phyloP scores from a whole-genome alignment of 345 rosid species.

The Eucalyptus erythrocorys region DNA sequence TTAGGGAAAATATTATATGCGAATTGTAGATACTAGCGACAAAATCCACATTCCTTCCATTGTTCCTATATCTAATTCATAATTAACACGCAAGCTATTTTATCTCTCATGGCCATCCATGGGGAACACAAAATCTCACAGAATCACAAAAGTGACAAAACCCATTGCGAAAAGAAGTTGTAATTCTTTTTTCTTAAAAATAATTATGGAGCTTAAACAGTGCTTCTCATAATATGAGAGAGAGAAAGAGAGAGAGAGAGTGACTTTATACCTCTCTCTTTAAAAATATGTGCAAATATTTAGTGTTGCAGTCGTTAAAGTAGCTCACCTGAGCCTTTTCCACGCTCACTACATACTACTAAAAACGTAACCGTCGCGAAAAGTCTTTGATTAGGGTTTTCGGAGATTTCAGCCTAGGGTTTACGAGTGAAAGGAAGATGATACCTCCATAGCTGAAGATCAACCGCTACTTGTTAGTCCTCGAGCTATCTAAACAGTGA shows the following conservation, averaged over 20 bases:
- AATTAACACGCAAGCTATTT: background rate
- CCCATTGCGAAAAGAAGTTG: conserved; percentile 3
- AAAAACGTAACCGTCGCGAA: background rate
- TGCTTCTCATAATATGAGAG: conserved; percentile 12
- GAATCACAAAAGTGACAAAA: conserved; percentile 31
- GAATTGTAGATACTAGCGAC: background rate
- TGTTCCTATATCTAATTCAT: background rate
- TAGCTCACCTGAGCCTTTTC: background rate
- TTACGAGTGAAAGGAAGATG: background rate
- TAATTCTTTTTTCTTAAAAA: background rate
- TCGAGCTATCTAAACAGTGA: background rate
- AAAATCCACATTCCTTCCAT: background rate
- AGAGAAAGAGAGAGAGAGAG: background rate
- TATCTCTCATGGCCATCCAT: conserved; percentile 2
- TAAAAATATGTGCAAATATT: background rate
- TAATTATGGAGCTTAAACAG: conserved; percentile 15
- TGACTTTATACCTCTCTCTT: background rate
- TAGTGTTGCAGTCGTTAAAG: background rate
- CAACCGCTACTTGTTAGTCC: background rate
- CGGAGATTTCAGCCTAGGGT: background rate
- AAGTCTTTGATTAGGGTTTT: background rate
- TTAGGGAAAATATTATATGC: background rate
- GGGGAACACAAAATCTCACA: conserved; percentile 48
- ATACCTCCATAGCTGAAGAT: background rate
- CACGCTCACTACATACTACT: background rate